A percentile compares a stretch with the other conserved stretches of the same genome.
Conservation (phyloP, 2,329 filamentous ascomycete genomes). For the Anisogramma anomala region DNA sequence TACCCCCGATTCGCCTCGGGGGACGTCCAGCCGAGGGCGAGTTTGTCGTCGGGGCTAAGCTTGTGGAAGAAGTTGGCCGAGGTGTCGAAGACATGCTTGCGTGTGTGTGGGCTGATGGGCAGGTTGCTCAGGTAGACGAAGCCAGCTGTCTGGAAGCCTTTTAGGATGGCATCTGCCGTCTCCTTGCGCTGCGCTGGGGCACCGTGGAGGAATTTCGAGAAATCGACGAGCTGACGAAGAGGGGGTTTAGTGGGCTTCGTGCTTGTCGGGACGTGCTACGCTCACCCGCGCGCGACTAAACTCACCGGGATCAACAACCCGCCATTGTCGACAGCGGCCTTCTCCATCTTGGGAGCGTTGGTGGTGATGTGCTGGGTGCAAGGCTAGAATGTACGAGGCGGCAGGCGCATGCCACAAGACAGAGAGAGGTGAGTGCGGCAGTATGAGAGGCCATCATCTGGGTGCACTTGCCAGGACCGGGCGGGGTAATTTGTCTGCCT, state of each 20-base stretch:
- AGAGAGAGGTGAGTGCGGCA: too few relatives aligned
- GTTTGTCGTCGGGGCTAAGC: slow-evolving; percentile 52
- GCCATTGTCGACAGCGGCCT: slow-evolving; percentile 21
- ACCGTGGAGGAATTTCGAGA: slow-evolving; percentile 58
- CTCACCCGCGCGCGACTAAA: neutral
- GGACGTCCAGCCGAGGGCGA: slow-evolving; percentile 57
- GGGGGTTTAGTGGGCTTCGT: neutral
- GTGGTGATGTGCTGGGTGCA: neutral
- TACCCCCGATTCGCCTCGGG: slow-evolving; percentile 66
- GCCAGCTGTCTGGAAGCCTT: slow-evolving; percentile 73
- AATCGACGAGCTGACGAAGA: slow-evolving; percentile 58
- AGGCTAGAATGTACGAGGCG: neutral
- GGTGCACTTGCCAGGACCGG: too few relatives aligned
- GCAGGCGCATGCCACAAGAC: neutral
- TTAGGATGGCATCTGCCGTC: slow-evolving; percentile 60
- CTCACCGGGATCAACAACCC: slow-evolving; percentile 23
- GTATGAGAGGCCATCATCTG: too few relatives aligned
- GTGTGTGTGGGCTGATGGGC: slow-evolving; percentile 48
- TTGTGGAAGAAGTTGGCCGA: slow-evolving; percentile 59
- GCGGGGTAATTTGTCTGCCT: too few relatives aligned
- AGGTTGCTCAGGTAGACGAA: slow-evolving; percentile 85
- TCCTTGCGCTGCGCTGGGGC: slow-evolving; percentile 45
- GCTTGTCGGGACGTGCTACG: neutral
- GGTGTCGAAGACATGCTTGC: slow-evolving; percentile 51
- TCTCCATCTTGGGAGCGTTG: slow-evolving; percentile 21